Evolutionary conservation across 768 basidiomycete species (phyloP).

Genomic region (Termitomyces sp.): DNA sequence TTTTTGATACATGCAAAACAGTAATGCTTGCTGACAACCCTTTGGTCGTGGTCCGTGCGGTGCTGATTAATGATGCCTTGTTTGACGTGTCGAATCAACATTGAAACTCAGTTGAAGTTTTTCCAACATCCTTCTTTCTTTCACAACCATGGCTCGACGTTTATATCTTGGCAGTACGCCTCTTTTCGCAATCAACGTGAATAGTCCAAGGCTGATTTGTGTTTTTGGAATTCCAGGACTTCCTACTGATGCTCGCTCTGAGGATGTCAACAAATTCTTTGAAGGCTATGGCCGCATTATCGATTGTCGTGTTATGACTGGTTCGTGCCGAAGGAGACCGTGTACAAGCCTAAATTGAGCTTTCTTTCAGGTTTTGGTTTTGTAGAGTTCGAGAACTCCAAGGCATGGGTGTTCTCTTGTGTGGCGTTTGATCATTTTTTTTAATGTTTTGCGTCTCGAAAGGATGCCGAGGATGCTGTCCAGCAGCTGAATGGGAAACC

Average conservation of each 20-base stretch:
- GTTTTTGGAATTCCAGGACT: constrained; percentile 46
- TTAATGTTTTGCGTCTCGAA: constrained; percentile 10
- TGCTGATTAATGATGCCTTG: constrained; percentile 1
- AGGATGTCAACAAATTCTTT: constrained; percentile 85
- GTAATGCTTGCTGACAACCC: background rate
- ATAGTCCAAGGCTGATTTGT: background rate
- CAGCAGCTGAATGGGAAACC: constrained; percentile 81
- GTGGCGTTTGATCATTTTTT: background rate
- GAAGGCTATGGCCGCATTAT: constrained; percentile 85
- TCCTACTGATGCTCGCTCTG: constrained; percentile 76
- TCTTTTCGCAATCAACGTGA: constrained; percentile 10
- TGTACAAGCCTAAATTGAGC: constrained; percentile 16
- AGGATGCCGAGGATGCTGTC: constrained; percentile 96
- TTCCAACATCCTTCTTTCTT: constrained; percentile 20
- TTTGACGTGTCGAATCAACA: constrained; percentile 32
- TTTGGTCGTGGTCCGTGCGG: constrained; percentile 3
- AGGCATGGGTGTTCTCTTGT: constrained; percentile 36
- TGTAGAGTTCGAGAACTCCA: constrained; percentile 87
- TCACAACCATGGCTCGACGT: constrained; percentile 69
- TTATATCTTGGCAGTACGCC: constrained; percentile 79
- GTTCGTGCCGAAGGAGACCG: constrained; percentile 35
- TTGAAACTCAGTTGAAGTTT: constrained; percentile 43
- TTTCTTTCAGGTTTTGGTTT: constrained; percentile 79
- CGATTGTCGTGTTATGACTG: constrained; percentile 94
- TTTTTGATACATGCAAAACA: background rate